Conservation (phyloP, 306 rosid species). For the Heteromeles arbutifolia region DNA sequence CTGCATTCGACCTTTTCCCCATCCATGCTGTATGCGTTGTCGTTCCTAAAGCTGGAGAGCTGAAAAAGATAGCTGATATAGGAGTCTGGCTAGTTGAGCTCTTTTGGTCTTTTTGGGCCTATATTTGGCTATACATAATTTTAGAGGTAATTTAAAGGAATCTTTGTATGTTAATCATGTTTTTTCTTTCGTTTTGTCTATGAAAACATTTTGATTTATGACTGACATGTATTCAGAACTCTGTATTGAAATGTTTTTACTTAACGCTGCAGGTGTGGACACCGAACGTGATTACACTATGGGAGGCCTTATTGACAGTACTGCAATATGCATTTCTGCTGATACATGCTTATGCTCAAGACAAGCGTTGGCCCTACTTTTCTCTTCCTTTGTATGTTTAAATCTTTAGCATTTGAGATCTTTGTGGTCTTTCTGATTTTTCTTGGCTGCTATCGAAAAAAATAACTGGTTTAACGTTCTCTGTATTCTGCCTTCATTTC, state of each 20-base stretch:
- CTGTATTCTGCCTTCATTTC: constrained; percentile 22
- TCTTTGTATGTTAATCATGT: constrained; percentile 10
- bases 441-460: background rate
- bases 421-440: constrained; percentile 6
- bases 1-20: constrained; percentile 96
- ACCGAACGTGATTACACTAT: constrained; percentile 76
- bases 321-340: constrained; percentile 75
- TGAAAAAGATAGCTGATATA: constrained; percentile 82
- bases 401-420: background rate
- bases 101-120: constrained; percentile 98
- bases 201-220: background rate
- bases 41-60: constrained; percentile 81
- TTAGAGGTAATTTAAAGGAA: constrained; percentile 55
- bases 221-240: constrained; percentile 9
- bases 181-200: constrained; percentile 1
- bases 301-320: constrained; percentile 92
- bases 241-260: constrained; percentile 2
- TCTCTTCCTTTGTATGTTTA: constrained; percentile 76
- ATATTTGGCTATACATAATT: constrained; percentile 88
- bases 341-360: constrained; percentile 95
- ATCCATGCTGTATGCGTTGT: constrained; percentile 92
- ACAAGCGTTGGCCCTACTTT: constrained; percentile 88
- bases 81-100: constrained; percentile 98
- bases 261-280: constrained; percentile 74
- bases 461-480: constrained; percentile 1